Percentiles rank a stretch among this genome's conserved stretches.
phyloP scores from a whole-genome alignment of 768 basidiomycete genomes.

The Suillus spraguei region DNA sequence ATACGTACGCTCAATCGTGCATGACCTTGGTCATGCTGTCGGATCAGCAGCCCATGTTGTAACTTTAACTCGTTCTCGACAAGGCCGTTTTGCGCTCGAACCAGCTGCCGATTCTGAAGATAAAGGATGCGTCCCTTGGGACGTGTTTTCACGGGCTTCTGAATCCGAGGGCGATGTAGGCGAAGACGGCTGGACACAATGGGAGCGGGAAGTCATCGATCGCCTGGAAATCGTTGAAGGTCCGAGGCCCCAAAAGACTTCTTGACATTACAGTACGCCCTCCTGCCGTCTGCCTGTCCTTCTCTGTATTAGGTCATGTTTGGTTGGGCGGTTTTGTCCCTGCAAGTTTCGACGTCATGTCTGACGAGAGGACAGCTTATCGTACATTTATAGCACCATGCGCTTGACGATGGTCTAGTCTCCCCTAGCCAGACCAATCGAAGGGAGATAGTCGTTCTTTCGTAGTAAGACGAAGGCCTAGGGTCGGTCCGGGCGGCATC shows the following conservation, averaged over 20 bases:
- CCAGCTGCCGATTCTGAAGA: constrained; percentile 52
- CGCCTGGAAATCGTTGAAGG: constrained; percentile 59
- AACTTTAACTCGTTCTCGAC: constrained; percentile 83
- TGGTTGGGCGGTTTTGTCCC: neutral
- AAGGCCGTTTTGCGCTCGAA: constrained; percentile 74
- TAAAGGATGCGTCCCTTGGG: constrained; percentile 70
- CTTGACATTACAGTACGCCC: constrained; percentile 4
- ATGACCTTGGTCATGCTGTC: constrained; percentile 85
- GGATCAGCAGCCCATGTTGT: constrained; percentile 94
- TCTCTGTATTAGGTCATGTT: neutral
- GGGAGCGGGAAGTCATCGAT: constrained; percentile 83
- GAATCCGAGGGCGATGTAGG: constrained; percentile 54
- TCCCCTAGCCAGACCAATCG: neutral
- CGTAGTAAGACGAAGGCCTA: neutral
- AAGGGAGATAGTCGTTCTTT: neutral
- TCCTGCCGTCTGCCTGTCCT: neutral
- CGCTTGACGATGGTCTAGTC: neutral
- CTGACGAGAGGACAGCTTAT: neutral
- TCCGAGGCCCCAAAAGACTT: constrained; percentile 16
- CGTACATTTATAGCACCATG: neutral
- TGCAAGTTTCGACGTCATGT: neutral
- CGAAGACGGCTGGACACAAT: constrained; percentile 69
- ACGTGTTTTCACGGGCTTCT: constrained; percentile 65
- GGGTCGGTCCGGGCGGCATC: constrained; percentile 4
- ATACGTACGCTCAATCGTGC: constrained; percentile 94